A percentile compares a stretch with the other conserved stretches of the same genome.
Conservation (phyloP, 441 rosid species). For the Pelargonium citronellum region DNA sequence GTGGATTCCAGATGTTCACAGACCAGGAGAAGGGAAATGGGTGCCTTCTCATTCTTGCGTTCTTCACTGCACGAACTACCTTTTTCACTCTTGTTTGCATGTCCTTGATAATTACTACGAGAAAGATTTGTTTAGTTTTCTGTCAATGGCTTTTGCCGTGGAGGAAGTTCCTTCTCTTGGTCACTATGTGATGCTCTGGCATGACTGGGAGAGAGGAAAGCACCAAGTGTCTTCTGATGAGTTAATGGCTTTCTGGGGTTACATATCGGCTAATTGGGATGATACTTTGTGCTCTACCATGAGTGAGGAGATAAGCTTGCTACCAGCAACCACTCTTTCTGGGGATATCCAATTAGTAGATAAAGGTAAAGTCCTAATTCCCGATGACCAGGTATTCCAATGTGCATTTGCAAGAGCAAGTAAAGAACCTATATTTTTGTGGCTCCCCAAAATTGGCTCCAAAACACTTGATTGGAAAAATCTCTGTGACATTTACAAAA, state of each 20-base stretch:
- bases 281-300: too few relatives aligned
- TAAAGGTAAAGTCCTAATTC: too few relatives aligned
- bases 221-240: not conserved
- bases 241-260: not conserved
- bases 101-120: not conserved
- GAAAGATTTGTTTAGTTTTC: not conserved
- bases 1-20: not conserved
- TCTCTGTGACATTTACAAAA: not conserved
- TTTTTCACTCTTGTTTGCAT: not conserved
- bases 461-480: too few relatives aligned
- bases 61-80: not conserved
- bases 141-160: not conserved
- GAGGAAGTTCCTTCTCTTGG: not conserved
- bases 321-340: not conserved
- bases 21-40: not conserved
- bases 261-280: not conserved
- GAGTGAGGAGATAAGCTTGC: not conserved
- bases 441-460: too few relatives aligned
- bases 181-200: not conserved
- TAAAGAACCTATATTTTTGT: too few relatives aligned
- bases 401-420: too few relatives aligned
- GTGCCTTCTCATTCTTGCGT: not conserved
- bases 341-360: not conserved
- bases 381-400: too few relatives aligned
- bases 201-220: not conserved